phyloP scores from a whole-genome alignment of 2,329 filamentous ascomycete genomes.

The Sporothrix dimorphospora region DNA sequence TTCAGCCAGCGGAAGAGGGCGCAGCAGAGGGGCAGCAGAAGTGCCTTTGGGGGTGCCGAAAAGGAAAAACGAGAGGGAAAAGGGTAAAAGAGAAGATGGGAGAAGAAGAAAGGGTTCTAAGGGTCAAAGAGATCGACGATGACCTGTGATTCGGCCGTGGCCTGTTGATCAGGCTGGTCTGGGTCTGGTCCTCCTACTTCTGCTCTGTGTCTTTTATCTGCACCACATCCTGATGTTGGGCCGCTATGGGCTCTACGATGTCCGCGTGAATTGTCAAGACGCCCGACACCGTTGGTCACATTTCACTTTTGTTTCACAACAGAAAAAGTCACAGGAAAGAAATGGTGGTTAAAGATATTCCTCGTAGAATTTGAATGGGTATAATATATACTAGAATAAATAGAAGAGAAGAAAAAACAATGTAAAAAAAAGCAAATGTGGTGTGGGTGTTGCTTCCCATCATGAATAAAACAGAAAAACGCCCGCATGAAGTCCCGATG shows the following conservation, averaged over 20 bases:
- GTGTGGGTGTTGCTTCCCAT: not conserved
- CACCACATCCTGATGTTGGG: not conserved
- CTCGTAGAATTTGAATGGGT: conserved; percentile 14
- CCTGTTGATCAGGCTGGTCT: not conserved
- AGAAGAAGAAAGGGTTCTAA: not conserved
- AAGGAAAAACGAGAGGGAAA: not conserved
- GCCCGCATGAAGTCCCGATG: not conserved
- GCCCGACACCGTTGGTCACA: not conserved
- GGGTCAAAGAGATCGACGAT: not conserved
- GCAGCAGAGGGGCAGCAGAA: conserved; percentile 4
- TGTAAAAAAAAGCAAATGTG: not conserved
- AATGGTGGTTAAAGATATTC: not conserved
- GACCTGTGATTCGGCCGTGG: not conserved
- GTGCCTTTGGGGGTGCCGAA: not conserved
- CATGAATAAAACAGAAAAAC: not conserved
- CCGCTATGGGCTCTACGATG: not conserved
- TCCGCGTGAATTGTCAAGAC: not conserved
- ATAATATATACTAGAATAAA: conserved; percentile 20
- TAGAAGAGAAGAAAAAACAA: not conserved
- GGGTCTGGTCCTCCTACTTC: not conserved
- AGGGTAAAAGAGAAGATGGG: not conserved
- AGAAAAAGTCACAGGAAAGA: not conserved
- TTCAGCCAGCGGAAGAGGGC: not conserved
- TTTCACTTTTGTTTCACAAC: not conserved
- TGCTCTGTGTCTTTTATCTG: not conserved